Conservation (phyloP, 768 basidiomycete species). For the Termitomyces sp. region DNA sequence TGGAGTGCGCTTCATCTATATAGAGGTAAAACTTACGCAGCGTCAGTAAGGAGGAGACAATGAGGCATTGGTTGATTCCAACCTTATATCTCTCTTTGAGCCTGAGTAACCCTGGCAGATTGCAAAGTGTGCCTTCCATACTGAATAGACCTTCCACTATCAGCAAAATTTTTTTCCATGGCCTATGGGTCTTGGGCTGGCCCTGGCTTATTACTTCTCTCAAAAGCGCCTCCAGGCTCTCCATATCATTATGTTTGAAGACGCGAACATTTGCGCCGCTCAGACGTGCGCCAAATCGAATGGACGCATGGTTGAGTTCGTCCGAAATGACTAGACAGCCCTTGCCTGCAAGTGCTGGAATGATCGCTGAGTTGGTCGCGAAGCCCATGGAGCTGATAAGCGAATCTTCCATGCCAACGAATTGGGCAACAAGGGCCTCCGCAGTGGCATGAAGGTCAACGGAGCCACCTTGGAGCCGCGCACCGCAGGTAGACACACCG, state of each 20-base stretch:
- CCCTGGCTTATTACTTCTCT: slow-evolving; percentile 94
- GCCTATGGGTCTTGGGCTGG: slow-evolving; percentile 95
- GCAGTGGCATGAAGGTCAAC: slow-evolving; percentile 75
- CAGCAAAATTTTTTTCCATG: slow-evolving; percentile 97
- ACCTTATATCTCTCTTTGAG: slow-evolving; percentile 97
- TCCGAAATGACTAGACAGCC: slow-evolving; percentile 96
- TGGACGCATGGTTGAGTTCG: slow-evolving; percentile 93
- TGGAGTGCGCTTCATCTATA: slow-evolving; percentile 96
- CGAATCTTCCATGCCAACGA: slow-evolving; percentile 86
- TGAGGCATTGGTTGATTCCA: slow-evolving; percentile 11
- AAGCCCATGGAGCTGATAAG: slow-evolving; percentile 96
- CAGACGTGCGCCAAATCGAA: slow-evolving; percentile 86
- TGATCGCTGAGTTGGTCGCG: slow-evolving; percentile 89
- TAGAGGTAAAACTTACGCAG: slow-evolving; percentile 81
- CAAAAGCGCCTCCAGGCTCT: slow-evolving; percentile 70
- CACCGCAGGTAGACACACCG: slow-evolving; percentile 71
- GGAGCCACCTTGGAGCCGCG: slow-evolving; percentile 81
- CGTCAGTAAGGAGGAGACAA: neutral
- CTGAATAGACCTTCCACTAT: slow-evolving; percentile 95
- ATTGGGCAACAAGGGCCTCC: slow-evolving; percentile 86
- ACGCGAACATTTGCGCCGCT: slow-evolving; percentile 85
- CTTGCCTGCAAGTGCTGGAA: slow-evolving; percentile 86
- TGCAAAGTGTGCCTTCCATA: slow-evolving; percentile 95
- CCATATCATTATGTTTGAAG: slow-evolving; percentile 98
- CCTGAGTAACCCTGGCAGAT: slow-evolving; percentile 77